Percentiles rank a stretch among this genome's conserved stretches.
phyloP scores from a whole-genome alignment of 176 grass and related monocot species.

The Eleusine coracana region DNA sequence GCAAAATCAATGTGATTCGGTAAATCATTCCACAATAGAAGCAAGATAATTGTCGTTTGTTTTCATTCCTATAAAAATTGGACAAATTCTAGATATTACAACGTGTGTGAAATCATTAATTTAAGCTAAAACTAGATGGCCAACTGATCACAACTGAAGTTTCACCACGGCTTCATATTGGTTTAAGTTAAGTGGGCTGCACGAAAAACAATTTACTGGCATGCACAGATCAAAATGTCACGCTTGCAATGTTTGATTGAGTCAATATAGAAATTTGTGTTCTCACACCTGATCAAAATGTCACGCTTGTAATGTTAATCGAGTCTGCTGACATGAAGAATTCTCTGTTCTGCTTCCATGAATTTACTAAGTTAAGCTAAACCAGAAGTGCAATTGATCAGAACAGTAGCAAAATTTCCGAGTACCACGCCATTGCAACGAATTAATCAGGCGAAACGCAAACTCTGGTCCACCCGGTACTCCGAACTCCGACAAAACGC shows the following conservation, averaged over 20 bases:
- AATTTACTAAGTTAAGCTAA: conserved; percentile 28
- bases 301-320: too few relatives aligned
- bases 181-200: background rate
- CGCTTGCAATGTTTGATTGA: background rate
- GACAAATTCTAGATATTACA: background rate
- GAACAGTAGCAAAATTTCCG: background rate
- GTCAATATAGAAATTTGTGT: background rate
- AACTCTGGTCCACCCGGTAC: background rate
- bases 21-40: background rate
- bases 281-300: background rate
- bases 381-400: conserved; percentile 6
- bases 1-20: background rate
- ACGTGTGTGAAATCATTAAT: background rate
- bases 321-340: background rate
- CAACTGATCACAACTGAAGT: background rate
- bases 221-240: background rate
- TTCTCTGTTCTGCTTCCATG: background rate
- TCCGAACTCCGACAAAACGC: background rate
- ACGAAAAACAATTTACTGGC: background rate
- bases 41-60: background rate
- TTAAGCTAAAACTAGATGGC: conserved; percentile 8
- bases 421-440: background rate
- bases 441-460: background rate
- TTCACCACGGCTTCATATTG: background rate
- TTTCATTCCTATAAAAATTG: background rate